Conservation (phyloP, 768 basidiomycete species). For the Peribolospora kevripleyi region DNA sequence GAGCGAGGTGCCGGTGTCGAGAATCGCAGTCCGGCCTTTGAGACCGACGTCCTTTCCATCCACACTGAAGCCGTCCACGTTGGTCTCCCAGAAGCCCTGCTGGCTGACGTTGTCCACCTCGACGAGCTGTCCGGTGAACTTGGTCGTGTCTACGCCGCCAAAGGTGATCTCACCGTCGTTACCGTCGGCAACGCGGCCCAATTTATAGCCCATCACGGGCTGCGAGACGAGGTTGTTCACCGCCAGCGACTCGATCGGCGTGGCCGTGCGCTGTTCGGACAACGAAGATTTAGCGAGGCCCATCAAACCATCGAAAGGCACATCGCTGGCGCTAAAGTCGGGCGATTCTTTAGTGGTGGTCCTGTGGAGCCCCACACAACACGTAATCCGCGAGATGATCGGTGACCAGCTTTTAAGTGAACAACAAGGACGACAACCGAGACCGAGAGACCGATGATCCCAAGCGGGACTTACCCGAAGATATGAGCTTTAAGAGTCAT, state of each 20-base stretch:
- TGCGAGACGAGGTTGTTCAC: constrained; percentile 31
- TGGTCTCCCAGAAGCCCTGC: constrained; percentile 58
- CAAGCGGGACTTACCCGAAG: constrained; percentile 27
- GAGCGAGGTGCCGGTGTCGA: constrained; percentile 32
- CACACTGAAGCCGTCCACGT: constrained; percentile 34
- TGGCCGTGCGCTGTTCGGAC: constrained; percentile 38
- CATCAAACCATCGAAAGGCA: constrained; percentile 37
- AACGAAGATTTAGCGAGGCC: constrained; percentile 46
- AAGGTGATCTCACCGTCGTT: constrained; percentile 54
- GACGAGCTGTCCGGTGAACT: constrained; percentile 36
- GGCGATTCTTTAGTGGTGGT: constrained; percentile 8
- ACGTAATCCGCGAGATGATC: neutral
- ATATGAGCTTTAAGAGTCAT: constrained; percentile 33
- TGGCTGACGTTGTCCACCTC: constrained; percentile 38
- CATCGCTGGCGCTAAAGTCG: constrained; percentile 10
- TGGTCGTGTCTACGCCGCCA: constrained; percentile 44
- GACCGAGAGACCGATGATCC: no score
- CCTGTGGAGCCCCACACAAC: neutral
- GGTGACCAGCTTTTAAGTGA: neutral
- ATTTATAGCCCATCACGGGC: constrained; percentile 54
- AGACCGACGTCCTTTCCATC: constrained; percentile 24
- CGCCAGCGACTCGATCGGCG: constrained; percentile 49
- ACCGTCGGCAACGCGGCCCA: constrained; percentile 45
- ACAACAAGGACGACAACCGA: neutral
- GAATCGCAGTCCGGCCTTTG: constrained; percentile 42